Percentiles rank a stretch among this genome's conserved stretches.
Evolutionary conservation across 306 rosid genomes (phyloP).

Genomic region (Senna tora): DNA sequence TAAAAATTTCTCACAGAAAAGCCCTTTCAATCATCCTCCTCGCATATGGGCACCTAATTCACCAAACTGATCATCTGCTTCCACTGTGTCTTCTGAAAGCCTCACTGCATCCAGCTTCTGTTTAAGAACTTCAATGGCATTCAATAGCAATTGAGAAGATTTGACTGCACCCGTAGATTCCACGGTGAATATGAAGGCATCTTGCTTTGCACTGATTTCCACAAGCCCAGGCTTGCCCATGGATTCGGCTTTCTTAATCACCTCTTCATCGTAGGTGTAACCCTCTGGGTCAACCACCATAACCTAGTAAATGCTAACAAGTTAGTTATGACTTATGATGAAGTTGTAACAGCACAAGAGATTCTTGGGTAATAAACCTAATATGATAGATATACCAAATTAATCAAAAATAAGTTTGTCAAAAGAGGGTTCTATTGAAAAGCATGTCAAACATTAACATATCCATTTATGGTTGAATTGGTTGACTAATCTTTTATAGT

Average conservation of each 20-base stretch:
- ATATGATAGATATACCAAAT: not conserved
- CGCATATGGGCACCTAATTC: slow-evolving; percentile 97
- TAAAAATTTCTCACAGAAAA: not conserved
- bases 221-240: slow-evolving; percentile 96
- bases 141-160: slow-evolving; percentile 78
- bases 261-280: slow-evolving; percentile 92
- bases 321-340: not conserved
- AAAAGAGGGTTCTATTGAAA: not conserved
- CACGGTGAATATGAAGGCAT: slow-evolving; percentile 87
- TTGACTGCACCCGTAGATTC: slow-evolving; percentile 93
- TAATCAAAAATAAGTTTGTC: not conserved
- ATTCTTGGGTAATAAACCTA: not conserved
- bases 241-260: slow-evolving; percentile 90
- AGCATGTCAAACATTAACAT: not conserved
- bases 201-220: slow-evolving; percentile 84
- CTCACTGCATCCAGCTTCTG: slow-evolving; percentile 94
- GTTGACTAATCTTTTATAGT: not conserved
- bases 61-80: slow-evolving; percentile 95
- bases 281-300: slow-evolving; percentile 78
- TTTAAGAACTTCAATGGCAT: slow-evolving; percentile 93
- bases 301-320: slow-evolving; percentile 50
- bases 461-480: not conserved
- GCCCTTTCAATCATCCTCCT: slow-evolving; percentile 69
- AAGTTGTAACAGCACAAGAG: not conserved
- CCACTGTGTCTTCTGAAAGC: slow-evolving; percentile 89